A percentile compares a stretch with the other conserved stretches of the same genome.
Evolutionary conservation across 140 eudicot genomes (phyloP).

Genomic region (Oenanthe javanica): DNA sequence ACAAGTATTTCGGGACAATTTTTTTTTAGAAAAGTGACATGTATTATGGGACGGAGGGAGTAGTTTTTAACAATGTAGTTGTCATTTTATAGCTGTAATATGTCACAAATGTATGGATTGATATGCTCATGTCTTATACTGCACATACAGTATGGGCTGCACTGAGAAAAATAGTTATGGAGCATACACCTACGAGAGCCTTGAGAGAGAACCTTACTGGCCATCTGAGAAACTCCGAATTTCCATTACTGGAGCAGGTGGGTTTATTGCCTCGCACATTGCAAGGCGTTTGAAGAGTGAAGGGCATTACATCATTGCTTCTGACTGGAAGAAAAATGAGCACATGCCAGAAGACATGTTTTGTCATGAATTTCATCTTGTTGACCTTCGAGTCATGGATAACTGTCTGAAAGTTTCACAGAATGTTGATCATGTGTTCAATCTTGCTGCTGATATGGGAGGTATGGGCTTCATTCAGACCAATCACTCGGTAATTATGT

Average conservation of each 20-base stretch:
- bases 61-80: neutral
- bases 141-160: slow-evolving; percentile 62
- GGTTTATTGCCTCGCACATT: slow-evolving; percentile 96
- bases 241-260: slow-evolving; percentile 97
- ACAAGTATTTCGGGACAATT: too few relatives aligned
- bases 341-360: slow-evolving; percentile 98
- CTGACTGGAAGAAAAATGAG: slow-evolving; percentile 99
- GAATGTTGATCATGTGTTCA: slow-evolving; percentile 93
- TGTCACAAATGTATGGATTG: neutral
- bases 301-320: slow-evolving; percentile 95
- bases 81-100: neutral
- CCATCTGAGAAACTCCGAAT: slow-evolving; percentile 82
- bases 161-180: slow-evolving; percentile 55
- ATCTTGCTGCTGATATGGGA: slow-evolving; percentile 67
- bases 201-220: slow-evolving; percentile 97
- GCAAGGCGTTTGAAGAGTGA: slow-evolving; percentile 97
- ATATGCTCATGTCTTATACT: neutral
- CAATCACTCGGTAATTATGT: slow-evolving; percentile 95
- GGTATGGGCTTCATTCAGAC: slow-evolving; percentile 62
- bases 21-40: too few relatives aligned
- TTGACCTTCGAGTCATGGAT: slow-evolving; percentile 95
- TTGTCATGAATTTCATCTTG: slow-evolving; percentile 96
- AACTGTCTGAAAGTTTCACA: slow-evolving; percentile 86
- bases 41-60: too few relatives aligned
- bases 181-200: slow-evolving; percentile 70